Evolutionary conservation across 106 monocot genomes (phyloP).

Genomic region (Phalaenopsis equestris): DNA sequence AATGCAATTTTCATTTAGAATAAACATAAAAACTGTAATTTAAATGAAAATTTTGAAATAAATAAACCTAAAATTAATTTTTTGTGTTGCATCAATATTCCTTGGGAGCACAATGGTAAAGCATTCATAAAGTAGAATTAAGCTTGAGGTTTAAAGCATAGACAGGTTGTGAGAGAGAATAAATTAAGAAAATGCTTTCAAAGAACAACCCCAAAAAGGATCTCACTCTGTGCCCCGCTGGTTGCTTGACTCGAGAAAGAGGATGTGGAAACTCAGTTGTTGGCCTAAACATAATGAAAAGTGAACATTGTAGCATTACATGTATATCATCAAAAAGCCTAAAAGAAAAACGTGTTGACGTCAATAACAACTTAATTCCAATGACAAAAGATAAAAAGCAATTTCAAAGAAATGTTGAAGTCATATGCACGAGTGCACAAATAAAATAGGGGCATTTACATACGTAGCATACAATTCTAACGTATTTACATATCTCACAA

Average conservation of each 20-base stretch:
- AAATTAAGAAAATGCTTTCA: background rate
- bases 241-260: conserved; percentile 80
- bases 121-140: background rate
- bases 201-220: background rate
- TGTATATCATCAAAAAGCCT: background rate
- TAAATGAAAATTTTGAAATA: background rate
- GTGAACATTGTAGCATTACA: background rate
- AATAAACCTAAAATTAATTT: background rate
- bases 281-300: conserved; percentile 34
- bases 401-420: background rate
- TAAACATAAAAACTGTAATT: background rate
- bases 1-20: background rate
- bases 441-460: too few species aligned
- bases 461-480: too few species aligned
- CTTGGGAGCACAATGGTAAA: background rate
- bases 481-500: too few species aligned
- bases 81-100: background rate
- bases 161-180: background rate
- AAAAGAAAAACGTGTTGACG: background rate
- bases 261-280: conserved; percentile 94
- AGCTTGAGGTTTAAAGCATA: background rate
- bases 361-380: background rate
- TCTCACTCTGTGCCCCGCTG: conserved; percentile 74
- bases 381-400: background rate
- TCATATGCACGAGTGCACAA: background rate